Evolutionary conservation across 192 early-diverging fungal genomes (phyloP).

Genomic region (Oehlia diaphana): DNA sequence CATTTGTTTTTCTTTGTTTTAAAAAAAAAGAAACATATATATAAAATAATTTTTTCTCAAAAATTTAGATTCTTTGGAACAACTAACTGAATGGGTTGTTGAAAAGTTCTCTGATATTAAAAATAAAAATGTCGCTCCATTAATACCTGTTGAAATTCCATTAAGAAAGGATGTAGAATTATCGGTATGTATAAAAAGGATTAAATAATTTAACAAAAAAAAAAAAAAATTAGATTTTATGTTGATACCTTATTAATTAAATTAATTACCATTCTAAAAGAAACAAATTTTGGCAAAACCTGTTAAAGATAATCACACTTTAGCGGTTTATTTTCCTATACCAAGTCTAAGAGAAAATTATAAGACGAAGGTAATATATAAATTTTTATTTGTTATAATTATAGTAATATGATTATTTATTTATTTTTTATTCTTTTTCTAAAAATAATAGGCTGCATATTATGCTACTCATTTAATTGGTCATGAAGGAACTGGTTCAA

Average conservation of each 20-base stretch:
- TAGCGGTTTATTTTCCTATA: conserved; percentile 86
- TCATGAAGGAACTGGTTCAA: conserved; percentile 87
- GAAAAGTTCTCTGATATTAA: conserved; percentile 75
- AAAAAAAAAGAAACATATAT: no score
- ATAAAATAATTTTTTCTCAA: background rate
- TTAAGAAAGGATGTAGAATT: conserved; percentile 75
- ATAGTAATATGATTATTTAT: background rate
- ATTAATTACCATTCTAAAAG: conserved; percentile 33
- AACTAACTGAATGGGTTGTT: conserved; percentile 81
- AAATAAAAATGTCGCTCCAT: conserved; percentile 72
- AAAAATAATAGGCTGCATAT: conserved; percentile 55
- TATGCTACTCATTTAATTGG: conserved; percentile 91
- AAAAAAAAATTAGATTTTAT: background rate
- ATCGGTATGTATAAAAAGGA: conserved; percentile 39
- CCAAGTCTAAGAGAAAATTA: conserved; percentile 71
- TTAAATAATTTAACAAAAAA: no score
- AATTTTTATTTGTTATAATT: background rate
- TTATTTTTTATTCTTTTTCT: background rate
- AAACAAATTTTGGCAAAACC: conserved; percentile 71
- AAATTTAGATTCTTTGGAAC: conserved; percentile 75
- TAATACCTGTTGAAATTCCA: conserved; percentile 65
- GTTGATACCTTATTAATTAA: background rate
- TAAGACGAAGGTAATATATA: conserved; percentile 38
- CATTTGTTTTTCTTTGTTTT: no score
- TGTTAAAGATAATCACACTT: conserved; percentile 77